Evolutionary conservation across 2,329 filamentous ascomycete genomes (phyloP).

Genomic region (Fusarium coffeatum): DNA sequence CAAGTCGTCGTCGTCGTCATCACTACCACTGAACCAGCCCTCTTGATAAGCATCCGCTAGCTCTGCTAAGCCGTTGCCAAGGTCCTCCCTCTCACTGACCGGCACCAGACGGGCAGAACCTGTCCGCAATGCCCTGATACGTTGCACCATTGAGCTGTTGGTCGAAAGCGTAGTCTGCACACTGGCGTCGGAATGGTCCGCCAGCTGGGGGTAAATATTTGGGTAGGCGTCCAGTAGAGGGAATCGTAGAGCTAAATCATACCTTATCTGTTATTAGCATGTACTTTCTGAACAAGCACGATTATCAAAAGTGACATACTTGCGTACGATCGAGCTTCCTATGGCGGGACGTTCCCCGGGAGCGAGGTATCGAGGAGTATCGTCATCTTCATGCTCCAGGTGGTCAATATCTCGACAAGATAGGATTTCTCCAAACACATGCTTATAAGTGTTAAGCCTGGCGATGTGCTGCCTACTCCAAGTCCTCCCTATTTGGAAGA

Average conservation of each 20-base stretch:
- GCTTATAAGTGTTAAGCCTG: constrained; percentile 27
- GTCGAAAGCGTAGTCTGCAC: constrained; percentile 75
- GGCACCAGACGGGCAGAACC: constrained; percentile 72
- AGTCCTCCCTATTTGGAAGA: constrained; percentile 47
- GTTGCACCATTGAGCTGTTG: constrained; percentile 76
- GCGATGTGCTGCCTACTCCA: constrained; percentile 26
- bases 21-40: constrained; percentile 83
- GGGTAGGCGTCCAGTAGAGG: constrained; percentile 89
- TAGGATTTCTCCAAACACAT: constrained; percentile 48
- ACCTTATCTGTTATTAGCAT: constrained; percentile 47
- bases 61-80: constrained; percentile 84
- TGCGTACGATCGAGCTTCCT: constrained; percentile 46
- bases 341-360: constrained; percentile 38
- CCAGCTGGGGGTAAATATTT: constrained; percentile 69
- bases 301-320: constrained; percentile 34
- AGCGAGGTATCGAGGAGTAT: constrained; percentile 1
- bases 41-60: constrained; percentile 91
- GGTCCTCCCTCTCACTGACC: constrained; percentile 82
- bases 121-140: constrained; percentile 73
- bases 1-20: constrained; percentile 73
- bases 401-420: constrained; percentile 39
- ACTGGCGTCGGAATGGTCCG: constrained; percentile 50
- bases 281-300: too few relatives aligned
- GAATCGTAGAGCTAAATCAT: constrained; percentile 69
- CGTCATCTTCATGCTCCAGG: constrained; percentile 10